Evolutionary conservation across 306 rosid genomes (phyloP).

Genomic region (Nissolia schottii): DNA sequence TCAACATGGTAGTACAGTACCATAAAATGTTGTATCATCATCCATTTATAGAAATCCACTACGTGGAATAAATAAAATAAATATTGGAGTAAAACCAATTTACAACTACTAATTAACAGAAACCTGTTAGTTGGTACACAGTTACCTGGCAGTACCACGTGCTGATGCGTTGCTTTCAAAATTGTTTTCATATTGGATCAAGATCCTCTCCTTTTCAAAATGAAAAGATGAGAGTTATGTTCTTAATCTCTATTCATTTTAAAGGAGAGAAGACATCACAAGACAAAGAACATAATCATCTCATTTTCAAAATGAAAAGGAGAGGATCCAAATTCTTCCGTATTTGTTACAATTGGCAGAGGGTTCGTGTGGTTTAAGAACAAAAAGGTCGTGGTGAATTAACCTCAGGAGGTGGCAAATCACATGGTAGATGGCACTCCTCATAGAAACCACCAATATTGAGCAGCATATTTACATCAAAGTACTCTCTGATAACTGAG

Average conservation of each 20-base stretch:
- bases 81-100: slow-evolving; percentile 24
- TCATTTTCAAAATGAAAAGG: too few relatives aligned
- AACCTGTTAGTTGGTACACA: not conserved
- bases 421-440: not conserved
- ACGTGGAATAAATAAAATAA: not conserved
- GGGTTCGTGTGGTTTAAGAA: not conserved
- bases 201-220: too few relatives aligned
- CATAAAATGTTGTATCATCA: not conserved
- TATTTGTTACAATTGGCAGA: not conserved
- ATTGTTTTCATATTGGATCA: not conserved
- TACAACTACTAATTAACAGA: slow-evolving; percentile 22
- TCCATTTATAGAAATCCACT: not conserved
- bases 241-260: too few relatives aligned
- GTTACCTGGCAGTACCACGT: slow-evolving; percentile 11
- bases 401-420: not conserved
- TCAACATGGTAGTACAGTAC: not conserved
- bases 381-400: not conserved
- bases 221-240: too few relatives aligned
- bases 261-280: too few relatives aligned
- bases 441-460: not conserved
- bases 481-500: slow-evolving; percentile 6
- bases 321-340: too few relatives aligned
- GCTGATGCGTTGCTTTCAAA: slow-evolving; percentile 16
- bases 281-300: too few relatives aligned
- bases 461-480: slow-evolving; percentile 16